Evolutionary conservation across 2,329 filamentous ascomycete genomes (phyloP).

Genomic region (Aspergillus ochraceoroseus): DNA sequence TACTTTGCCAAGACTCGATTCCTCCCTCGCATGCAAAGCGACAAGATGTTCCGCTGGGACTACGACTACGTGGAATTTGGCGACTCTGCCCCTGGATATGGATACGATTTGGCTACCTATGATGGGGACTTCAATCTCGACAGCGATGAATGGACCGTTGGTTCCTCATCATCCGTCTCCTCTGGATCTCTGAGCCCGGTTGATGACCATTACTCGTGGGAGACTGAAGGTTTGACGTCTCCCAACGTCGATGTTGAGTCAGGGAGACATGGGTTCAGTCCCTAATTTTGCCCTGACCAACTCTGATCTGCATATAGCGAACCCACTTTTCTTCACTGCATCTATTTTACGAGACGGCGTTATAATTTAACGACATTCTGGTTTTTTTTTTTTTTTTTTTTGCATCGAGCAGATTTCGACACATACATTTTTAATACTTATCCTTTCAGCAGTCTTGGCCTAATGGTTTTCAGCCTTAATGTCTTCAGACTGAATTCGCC

Average conservation of each 20-base stretch:
- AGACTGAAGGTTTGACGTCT: constrained; percentile 38
- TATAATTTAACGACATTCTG: constrained; percentile 37
- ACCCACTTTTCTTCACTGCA: constrained; percentile 21
- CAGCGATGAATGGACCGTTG: constrained; percentile 86
- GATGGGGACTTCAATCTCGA: constrained; percentile 57
- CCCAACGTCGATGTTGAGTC: constrained; percentile 39
- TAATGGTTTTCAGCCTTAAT: constrained; percentile 17
- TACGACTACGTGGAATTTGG: constrained; percentile 91
- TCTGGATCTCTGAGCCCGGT: constrained; percentile 60
- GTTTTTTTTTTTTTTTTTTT: too few species aligned
- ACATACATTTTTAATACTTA: constrained; percentile 38
- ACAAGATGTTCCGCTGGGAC: constrained; percentile 87
- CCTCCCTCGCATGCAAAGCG: constrained; percentile 73
- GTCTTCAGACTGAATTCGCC: constrained; percentile 19
- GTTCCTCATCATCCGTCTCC: constrained; percentile 72
- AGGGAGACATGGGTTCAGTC: constrained; percentile 31
- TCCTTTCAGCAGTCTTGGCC: constrained; percentile 18
- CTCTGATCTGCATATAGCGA: constrained; percentile 22
- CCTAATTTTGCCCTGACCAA: constrained; percentile 13
- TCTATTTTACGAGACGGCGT: constrained; percentile 35
- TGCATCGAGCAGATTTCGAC: constrained; percentile 40
- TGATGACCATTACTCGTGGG: constrained; percentile 53
- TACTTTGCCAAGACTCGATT: constrained; percentile 76
- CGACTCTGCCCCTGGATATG: constrained; percentile 52
- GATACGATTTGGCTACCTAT: constrained; percentile 54